Percentiles rank a stretch among this genome's conserved stretches.
Evolutionary conservation across 177 flowering plant genomes (phyloP).

Genomic region (Vitis hybrid): DNA sequence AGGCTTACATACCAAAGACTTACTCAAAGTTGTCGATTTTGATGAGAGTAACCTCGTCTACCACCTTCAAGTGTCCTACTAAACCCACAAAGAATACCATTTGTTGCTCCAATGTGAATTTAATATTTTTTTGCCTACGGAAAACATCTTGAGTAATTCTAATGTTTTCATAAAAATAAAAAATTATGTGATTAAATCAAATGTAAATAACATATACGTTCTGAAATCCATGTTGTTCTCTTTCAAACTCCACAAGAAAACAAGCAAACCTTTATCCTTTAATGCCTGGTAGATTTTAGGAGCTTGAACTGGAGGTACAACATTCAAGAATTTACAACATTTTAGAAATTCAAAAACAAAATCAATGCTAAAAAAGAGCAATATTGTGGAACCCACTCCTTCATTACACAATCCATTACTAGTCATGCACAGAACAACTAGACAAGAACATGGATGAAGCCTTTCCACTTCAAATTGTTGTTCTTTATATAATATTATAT

Average conservation of each 20-base stretch:
- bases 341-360: too few relatives aligned
- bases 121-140: constrained; percentile 86
- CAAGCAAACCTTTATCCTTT: constrained; percentile 87
- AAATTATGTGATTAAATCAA: background rate
- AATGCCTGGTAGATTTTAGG: constrained; percentile 76
- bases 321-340: constrained; percentile 34
- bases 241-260: constrained; percentile 91
- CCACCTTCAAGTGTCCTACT: background rate
- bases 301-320: constrained; percentile 86
- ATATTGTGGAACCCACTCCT: too few relatives aligned
- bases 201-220: constrained; percentile 49
- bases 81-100: constrained; percentile 93
- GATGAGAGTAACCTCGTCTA: too few relatives aligned
- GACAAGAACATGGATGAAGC: too few relatives aligned
- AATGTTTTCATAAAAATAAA: background rate
- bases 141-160: background rate
- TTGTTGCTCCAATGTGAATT: constrained; percentile 91
- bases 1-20: too few relatives aligned
- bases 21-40: too few relatives aligned
- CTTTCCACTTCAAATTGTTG: too few relatives aligned
- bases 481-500: too few relatives aligned
- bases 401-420: too few relatives aligned
- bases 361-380: too few relatives aligned
- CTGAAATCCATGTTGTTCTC: constrained; percentile 95
- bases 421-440: too few relatives aligned